Evolutionary conservation across 2,329 filamentous ascomycete genomes (phyloP).

Genomic region (Coniochaeta hoffmannii): DNA sequence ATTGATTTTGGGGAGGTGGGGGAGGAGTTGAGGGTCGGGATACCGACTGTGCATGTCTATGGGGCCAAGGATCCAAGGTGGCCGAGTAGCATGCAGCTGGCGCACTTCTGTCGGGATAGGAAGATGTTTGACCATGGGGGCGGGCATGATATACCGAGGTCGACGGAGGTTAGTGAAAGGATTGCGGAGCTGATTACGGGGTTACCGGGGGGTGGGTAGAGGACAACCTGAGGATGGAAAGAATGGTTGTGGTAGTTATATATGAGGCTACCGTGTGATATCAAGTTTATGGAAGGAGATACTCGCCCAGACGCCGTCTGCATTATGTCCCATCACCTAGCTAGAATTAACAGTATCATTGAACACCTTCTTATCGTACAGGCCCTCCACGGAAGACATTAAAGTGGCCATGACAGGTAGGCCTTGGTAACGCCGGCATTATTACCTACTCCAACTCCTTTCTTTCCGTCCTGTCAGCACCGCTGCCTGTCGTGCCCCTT

Average conservation of each 20-base stretch:
- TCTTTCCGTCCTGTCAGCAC: neutral
- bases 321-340: too few relatives aligned
- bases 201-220: slow-evolving; percentile 5
- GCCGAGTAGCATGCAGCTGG: slow-evolving; percentile 27
- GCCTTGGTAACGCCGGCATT: too few relatives aligned
- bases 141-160: slow-evolving; percentile 30
- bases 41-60: slow-evolving; percentile 28
- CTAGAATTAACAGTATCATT: too few relatives aligned
- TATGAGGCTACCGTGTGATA: too few relatives aligned
- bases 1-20: slow-evolving; percentile 25
- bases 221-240: too few relatives aligned
- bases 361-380: too few relatives aligned
- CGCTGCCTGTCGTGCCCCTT: neutral
- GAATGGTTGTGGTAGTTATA: too few relatives aligned
- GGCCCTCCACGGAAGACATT: too few relatives aligned
- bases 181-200: slow-evolving; percentile 22
- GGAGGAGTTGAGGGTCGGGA: slow-evolving; percentile 18
- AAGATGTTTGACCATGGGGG: slow-evolving; percentile 27
- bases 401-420: too few relatives aligned
- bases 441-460: neutral
- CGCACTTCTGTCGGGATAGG: slow-evolving; percentile 22
- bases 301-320: too few relatives aligned
- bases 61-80: slow-evolving; percentile 28
- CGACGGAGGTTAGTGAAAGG: slow-evolving; percentile 20
- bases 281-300: too few relatives aligned